These are phyloP conservation scores for Carex myosuroides DNA, from an alignment of 176 grass and related monocot genomes.

Conservation along the genomic window DNA sequence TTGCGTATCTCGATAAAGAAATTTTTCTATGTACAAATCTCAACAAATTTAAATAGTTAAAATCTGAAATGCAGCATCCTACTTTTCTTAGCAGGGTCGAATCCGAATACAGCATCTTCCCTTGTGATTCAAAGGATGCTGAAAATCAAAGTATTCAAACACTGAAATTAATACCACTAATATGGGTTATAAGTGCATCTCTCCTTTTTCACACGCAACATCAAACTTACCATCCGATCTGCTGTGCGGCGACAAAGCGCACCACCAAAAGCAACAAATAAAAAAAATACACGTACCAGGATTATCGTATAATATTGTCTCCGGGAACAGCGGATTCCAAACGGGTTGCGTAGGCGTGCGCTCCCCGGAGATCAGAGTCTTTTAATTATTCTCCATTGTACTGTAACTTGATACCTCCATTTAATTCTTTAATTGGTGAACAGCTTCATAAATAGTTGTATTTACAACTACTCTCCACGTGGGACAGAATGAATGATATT, in stretches of 20 bases:
- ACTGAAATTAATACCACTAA: slow-evolving; percentile 14
- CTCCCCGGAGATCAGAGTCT: not conserved
- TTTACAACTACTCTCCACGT: not conserved
- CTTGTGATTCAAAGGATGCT: not conserved
- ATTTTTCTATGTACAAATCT: no score
- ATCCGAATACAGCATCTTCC: no score
- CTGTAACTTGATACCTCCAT: not conserved
- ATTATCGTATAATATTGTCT: not conserved
- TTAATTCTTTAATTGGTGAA: not conserved
- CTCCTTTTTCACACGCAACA: slow-evolving; percentile 17
- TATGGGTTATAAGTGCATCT: slow-evolving; percentile 14
- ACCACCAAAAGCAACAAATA: not conserved
- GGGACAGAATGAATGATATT: not conserved
- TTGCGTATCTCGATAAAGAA: no score
- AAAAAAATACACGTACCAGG: not conserved
- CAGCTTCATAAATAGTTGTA: not conserved
- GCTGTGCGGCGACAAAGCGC: not conserved
- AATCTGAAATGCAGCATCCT: no score
- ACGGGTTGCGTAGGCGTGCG: not conserved
- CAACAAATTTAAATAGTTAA: no score
- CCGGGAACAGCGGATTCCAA: not conserved
- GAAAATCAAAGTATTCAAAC: slow-evolving; percentile 16
- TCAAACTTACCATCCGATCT: not conserved
- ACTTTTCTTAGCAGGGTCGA: no score
- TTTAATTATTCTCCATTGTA: not conserved